These are phyloP conservation scores for Pelagophyceae sp. DNA, from an alignment of 352 stramenopile species.

Conservation along the genomic window DNA sequence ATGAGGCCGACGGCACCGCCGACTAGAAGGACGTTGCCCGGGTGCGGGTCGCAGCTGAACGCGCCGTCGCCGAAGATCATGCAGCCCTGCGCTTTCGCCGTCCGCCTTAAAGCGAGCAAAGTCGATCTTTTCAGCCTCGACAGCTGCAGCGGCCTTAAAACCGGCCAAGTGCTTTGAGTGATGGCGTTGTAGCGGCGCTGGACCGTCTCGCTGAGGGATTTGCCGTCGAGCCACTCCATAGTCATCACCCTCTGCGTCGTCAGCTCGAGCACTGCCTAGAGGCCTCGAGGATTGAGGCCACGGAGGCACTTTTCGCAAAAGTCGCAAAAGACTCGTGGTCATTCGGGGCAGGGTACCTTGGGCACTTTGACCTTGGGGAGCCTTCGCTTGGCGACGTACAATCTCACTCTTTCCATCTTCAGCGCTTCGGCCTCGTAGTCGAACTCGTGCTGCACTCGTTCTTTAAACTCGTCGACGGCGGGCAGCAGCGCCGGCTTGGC, in stretches of 20 bases:
- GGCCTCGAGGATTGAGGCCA: too few species aligned
- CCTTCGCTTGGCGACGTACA: too few species aligned
- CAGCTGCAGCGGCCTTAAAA: not conserved
- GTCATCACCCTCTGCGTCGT: conserved; percentile 59
- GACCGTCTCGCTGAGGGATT: not conserved
- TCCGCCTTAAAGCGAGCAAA: conserved; percentile 45
- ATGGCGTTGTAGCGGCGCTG: not conserved
- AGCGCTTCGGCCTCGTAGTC: conserved; percentile 1
- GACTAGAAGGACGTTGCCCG: conserved; percentile 69
- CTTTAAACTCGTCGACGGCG: conserved; percentile 14
- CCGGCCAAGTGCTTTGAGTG: not conserved
- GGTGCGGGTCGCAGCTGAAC: conserved; percentile 72
- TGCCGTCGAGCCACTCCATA: conserved; percentile 64
- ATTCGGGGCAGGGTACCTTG: too few species aligned
- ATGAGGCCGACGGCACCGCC: conserved; percentile 66
- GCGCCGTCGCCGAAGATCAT: conserved; percentile 75
- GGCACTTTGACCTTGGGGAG: too few species aligned
- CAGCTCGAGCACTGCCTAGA: conserved; percentile 41
- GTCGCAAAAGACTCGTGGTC: too few species aligned
- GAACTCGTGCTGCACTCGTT: not conserved
- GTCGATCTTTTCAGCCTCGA: not conserved
- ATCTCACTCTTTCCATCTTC: not conserved
- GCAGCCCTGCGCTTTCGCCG: conserved; percentile 71
- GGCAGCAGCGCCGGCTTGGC: conserved; percentile 14
- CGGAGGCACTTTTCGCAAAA: too few species aligned